A percentile compares a stretch with the other conserved stretches of the same genome.
Conservation (phyloP, 768 basidiomycete species). For the Boletus sp. region DNA sequence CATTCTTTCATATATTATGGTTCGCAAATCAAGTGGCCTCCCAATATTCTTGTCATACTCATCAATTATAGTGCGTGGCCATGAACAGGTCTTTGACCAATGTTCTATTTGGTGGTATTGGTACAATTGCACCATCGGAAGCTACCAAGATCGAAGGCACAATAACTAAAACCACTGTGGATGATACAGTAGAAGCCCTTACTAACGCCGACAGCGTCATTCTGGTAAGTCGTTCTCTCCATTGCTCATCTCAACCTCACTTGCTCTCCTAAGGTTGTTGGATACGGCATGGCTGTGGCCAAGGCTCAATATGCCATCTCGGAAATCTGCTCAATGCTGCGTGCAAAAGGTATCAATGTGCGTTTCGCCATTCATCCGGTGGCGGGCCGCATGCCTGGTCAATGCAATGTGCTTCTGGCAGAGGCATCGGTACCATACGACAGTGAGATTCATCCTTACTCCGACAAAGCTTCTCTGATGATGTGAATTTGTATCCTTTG, state of each 20-base stretch:
- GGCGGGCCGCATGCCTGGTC: constrained; percentile 90
- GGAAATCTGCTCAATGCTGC: constrained; percentile 73
- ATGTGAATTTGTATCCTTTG: neutral
- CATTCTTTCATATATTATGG: constrained; percentile 92
- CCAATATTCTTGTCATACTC: constrained; percentile 1
- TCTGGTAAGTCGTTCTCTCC: constrained; percentile 42
- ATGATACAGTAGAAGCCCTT: constrained; percentile 79
- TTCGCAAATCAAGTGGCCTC: constrained; percentile 32
- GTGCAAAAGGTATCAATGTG: constrained; percentile 73
- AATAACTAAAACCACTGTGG: constrained; percentile 73
- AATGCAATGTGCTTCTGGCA: constrained; percentile 89
- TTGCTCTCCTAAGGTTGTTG: constrained; percentile 54
- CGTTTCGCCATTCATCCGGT: constrained; percentile 90
- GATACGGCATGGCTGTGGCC: constrained; percentile 91
- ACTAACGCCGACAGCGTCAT: constrained; percentile 82
- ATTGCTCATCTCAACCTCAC: constrained; percentile 4
- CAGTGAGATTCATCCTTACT: constrained; percentile 44
- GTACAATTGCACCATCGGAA: constrained; percentile 51
- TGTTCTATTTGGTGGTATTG: constrained; percentile 86
- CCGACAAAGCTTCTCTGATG: neutral
- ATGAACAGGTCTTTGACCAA: constrained; percentile 89
- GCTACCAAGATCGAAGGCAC: constrained; percentile 79
- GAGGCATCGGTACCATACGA: constrained; percentile 91
- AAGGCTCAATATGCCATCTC: constrained; percentile 81
- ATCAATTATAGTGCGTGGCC: constrained; percentile 66